These are phyloP conservation scores for Anisodus tanguticus DNA, from an alignment of 257 asterid genomes.

Conservation along the genomic window DNA sequence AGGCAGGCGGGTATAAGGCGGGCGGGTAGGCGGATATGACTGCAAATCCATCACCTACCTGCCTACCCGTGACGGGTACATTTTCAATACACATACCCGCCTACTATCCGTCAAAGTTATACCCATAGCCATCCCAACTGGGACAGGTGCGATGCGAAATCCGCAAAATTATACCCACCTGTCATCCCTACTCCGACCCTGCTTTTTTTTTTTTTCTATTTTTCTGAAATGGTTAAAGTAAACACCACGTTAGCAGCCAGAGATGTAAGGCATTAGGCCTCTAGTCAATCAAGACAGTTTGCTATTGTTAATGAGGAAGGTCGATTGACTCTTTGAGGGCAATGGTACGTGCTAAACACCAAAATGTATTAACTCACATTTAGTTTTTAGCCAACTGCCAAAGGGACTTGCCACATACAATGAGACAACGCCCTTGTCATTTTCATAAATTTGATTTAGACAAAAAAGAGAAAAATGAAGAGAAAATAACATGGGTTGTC, in stretches of 20 bases:
- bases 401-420: not conserved
- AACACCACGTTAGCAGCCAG: not conserved
- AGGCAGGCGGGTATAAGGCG: too few species aligned
- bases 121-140: too few species aligned
- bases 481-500: not conserved
- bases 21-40: too few species aligned
- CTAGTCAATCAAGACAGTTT: not conserved
- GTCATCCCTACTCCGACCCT: too few species aligned
- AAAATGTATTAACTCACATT: not conserved
- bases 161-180: too few species aligned
- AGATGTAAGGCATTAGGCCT: not conserved
- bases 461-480: not conserved
- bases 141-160: too few species aligned
- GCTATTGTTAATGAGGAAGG: not conserved
- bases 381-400: not conserved
- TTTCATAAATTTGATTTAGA: not conserved
- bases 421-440: not conserved
- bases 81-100: too few species aligned
- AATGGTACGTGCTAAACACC: not conserved
- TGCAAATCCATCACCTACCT: too few species aligned
- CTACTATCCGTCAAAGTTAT: too few species aligned
- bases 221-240: not conserved
- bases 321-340: not conserved
- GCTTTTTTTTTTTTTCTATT: too few species aligned
- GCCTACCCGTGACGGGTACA: too few species aligned